These are phyloP conservation scores for Pseudomicrostroma phylloplanum DNA, from an alignment of 1,284 basidiomycete genomes.

Conservation along the genomic window DNA sequence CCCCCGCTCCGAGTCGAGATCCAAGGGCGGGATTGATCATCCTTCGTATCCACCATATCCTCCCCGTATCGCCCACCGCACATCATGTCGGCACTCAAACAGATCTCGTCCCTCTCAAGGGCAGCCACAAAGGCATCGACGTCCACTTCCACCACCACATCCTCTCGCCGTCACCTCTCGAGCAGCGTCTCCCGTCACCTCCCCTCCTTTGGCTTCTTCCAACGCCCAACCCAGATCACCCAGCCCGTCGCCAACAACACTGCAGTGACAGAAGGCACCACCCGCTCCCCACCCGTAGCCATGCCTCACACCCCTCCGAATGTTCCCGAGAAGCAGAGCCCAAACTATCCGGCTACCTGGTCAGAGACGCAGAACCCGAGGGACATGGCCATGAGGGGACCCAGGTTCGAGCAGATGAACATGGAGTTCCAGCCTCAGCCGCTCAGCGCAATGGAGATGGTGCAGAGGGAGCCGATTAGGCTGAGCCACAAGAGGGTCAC, in stretches of 20 bases:
- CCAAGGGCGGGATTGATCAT: no score
- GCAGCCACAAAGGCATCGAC: background rate
- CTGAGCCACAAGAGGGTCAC: conserved; percentile 74
- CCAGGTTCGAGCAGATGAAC: conserved; percentile 84
- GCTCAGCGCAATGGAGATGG: conserved; percentile 83
- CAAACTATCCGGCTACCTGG: conserved; percentile 42
- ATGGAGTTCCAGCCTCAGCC: conserved; percentile 82
- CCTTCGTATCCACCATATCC: background rate
- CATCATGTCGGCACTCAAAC: background rate
- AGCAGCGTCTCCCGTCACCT: background rate
- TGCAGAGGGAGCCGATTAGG: conserved; percentile 76
- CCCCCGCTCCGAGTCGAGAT: no score
- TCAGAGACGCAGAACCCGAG: conserved; percentile 50
- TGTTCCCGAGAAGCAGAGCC: conserved; percentile 31
- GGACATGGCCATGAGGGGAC: conserved; percentile 60
- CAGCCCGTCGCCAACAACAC: background rate
- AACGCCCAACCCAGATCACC: conserved; percentile 8
- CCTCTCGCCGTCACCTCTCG: background rate
- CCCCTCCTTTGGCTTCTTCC: conserved; percentile 15
- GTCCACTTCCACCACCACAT: background rate
- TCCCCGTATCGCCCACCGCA: background rate
- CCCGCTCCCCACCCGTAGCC: conserved; percentile 17
- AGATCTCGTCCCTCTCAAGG: background rate
- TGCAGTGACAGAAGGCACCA: conserved; percentile 2
- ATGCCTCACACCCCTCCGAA: conserved; percentile 34